These are phyloP conservation scores for Blastosporella zonata DNA, from an alignment of 1,284 basidiomycete genomes.

Conservation along the genomic window DNA sequence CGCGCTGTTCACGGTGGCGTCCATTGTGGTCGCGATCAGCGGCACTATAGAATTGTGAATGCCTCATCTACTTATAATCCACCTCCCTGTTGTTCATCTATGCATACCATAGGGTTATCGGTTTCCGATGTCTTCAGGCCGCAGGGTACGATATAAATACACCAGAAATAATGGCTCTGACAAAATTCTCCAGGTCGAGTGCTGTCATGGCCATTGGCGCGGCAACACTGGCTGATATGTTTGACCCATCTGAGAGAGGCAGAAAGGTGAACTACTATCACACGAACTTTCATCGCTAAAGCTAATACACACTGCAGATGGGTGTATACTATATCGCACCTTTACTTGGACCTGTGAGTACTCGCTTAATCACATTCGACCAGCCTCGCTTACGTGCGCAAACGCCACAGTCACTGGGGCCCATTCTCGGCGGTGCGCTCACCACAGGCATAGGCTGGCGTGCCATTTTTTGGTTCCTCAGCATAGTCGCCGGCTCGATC, in stretches of 20 bases:
- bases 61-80: not conserved
- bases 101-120: conserved; percentile 54
- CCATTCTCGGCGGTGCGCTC: conserved; percentile 69
- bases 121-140: conserved; percentile 69
- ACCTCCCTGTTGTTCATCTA: not conserved
- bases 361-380: not conserved
- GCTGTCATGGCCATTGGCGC: conserved; percentile 79
- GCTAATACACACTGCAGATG: conserved; percentile 38
- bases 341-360: conserved; percentile 31
- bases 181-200: conserved; percentile 50
- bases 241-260: conserved; percentile 76
- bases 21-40: conserved; percentile 61
- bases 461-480: conserved; percentile 79
- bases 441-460: conserved; percentile 74
- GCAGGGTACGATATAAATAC: conserved; percentile 41
- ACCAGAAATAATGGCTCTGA: conserved; percentile 3
- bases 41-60: conserved; percentile 49
- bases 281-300: not conserved
- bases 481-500: conserved; percentile 57
- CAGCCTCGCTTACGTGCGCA: not conserved
- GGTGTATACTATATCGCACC: conserved; percentile 72
- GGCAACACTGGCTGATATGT: conserved; percentile 81
- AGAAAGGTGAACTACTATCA: conserved; percentile 41
- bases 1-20: conserved; percentile 59
- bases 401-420: conserved; percentile 51